A percentile compares a stretch with the other conserved stretches of the same genome.
Evolutionary conservation across 106 monocot species (phyloP).

Genomic region (Dendrobium officinale): DNA sequence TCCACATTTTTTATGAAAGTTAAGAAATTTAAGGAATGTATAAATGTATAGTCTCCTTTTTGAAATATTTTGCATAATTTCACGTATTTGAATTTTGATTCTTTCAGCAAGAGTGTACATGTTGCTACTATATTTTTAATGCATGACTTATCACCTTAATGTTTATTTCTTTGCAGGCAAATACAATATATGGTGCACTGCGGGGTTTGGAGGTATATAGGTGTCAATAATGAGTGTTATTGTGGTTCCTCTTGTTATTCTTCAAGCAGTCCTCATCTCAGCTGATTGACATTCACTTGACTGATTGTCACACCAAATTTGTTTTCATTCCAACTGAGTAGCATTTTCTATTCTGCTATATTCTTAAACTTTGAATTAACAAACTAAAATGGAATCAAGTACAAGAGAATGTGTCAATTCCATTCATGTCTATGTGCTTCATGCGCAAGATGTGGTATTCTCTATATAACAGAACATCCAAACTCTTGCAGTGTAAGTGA

Average conservation of each 20-base stretch:
- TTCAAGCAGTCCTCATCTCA: neutral
- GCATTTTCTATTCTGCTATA: neutral
- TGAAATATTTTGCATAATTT: neutral
- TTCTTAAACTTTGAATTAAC: neutral
- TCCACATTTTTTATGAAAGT: no score
- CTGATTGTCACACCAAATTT: neutral
- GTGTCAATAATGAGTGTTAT: neutral
- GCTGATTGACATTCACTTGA: neutral
- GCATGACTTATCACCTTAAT: neutral
- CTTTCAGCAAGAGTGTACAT: neutral
- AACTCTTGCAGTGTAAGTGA: neutral
- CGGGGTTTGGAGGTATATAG: constrained; percentile 81
- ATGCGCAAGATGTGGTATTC: neutral
- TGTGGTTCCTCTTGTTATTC: constrained; percentile 2
- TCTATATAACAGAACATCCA: neutral
- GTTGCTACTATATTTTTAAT: neutral
- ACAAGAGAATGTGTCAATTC: neutral
- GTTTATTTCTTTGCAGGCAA: constrained; percentile 51
- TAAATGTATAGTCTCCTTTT: neutral
- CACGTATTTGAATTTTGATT: neutral
- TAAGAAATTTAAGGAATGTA: no score
- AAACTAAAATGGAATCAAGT: neutral
- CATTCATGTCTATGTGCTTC: neutral
- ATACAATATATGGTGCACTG: constrained; percentile 79
- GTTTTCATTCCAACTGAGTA: neutral